Evolutionary conservation across 1,139 yeast genomes (phyloP), one percentile per base, ranked within the genome.

Genomic region (Arxiozyma bovina): DNA sequence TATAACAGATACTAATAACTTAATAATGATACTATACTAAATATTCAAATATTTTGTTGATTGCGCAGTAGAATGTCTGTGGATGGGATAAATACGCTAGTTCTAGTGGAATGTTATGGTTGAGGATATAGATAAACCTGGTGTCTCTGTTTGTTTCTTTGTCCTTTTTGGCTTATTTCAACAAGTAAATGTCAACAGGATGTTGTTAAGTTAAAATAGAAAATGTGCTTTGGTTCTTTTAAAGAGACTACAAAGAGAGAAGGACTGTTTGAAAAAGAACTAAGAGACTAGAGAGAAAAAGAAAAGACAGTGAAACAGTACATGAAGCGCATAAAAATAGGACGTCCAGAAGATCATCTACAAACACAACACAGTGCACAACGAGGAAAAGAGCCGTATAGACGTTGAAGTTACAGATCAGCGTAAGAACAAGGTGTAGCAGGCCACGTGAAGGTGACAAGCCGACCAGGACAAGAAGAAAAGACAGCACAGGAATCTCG

Each of bases 21-120:
- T 50, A 50, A 34, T 44, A 47, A 54, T 43, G 45, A 41, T 47
- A 46, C 40, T 34, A 34, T 34, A 49, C 45, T 50, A 42, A 45
- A 48, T 15, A 48, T 23, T 48, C 43, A 40, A 50, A 53, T 53
- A 51, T 49, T 49, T 50, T 45, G 53, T 54, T 54, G 61, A 56
- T 53, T 58, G 58, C 57, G 58, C 46, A 50, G 52, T 56, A 51
- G 57, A 48, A 52, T 34, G 45, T 50, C 34, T 49, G 53, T 48
- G 27, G 40, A n/a, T 34, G 11, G 6, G 6, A 15, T 34, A 34
- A 15, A 34, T 34, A 34, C 40, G 40, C 40, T 40, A 15, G 30
- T 22, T 30, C 40, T 17, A 8, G 50, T 43, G 27, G 25, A 44
- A 6, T 52, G 45, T 48, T 42, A 22, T 41, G 51, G 25, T 44